A percentile compares a stretch with the other conserved stretches of the same genome.
phyloP scores from a whole-genome alignment of 345 rosid genomes.

The Eucalyptus leucophloia region DNA sequence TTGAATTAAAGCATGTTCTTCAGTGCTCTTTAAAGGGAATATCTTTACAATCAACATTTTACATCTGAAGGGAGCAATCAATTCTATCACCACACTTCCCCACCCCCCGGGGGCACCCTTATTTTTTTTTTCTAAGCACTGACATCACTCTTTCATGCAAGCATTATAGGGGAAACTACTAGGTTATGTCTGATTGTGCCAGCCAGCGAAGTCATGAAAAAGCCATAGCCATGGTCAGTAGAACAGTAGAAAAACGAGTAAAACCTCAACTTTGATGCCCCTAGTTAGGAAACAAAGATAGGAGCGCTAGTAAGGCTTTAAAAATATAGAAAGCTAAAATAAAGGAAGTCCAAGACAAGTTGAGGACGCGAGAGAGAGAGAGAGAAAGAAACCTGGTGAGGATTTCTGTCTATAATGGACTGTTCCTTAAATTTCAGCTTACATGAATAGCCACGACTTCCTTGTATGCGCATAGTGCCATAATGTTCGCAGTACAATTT shows the following conservation, averaged over 20 bases:
- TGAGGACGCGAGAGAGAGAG: background rate
- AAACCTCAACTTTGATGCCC: no score
- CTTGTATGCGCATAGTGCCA: slow-evolving; percentile 88
- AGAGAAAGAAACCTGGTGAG: slow-evolving; percentile 70
- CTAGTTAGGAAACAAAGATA: no score
- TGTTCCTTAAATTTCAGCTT: slow-evolving; percentile 97
- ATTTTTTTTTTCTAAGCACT: background rate
- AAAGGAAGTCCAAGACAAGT: background rate
- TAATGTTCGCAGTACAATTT: slow-evolving; percentile 95
- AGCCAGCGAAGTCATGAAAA: background rate
- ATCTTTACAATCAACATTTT: background rate
- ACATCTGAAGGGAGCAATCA: background rate
- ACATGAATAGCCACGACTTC: slow-evolving; percentile 69
- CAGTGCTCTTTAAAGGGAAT: background rate
- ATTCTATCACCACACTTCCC: background rate
- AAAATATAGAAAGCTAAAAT: background rate
- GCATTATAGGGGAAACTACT: background rate
- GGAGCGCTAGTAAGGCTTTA: background rate
- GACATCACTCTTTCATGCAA: background rate
- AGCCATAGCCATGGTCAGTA: background rate
- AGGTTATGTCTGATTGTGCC: background rate
- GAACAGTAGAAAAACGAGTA: background rate
- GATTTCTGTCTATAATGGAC: slow-evolving; percentile 91
- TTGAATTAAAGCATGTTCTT: background rate
- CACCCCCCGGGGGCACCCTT: no score